Base-by-base conservation (phyloP, 2,329 filamentous ascomycete species). In the Penicillium fuscoglaucum region DNA sequence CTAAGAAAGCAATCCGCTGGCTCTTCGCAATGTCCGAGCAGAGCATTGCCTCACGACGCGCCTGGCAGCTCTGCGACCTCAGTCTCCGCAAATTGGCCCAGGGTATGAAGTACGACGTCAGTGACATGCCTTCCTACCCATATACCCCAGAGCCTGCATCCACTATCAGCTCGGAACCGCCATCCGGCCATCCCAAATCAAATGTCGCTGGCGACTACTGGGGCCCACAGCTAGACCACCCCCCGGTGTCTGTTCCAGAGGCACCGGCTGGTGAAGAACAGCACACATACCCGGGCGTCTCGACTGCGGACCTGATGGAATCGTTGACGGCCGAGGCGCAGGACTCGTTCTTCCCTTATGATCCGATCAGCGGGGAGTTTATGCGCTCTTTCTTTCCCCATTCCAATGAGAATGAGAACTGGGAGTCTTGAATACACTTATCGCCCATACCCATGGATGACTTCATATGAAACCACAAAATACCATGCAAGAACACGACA, bases 1-100 rank as follows among this genome's bases (percentile, higher is more conserved):
- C 74, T 12, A 80, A 79, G 57, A 79, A 79, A 58, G 74, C 71
- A 9, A 68, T 77, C 21, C 70, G 73, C 33, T 80, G 78, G 78
- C 72, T 80, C 13, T 72, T 74, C 52, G 66, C 72, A 31, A 74
- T 80, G 68, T 72, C 76, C 3, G 67, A 75, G 47, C 70, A 71
- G 24, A 74, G 73, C 53, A 61, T 73, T 28, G 73, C 75, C 9
- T 77, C 78, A 6, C 64, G 69, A 52, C 74, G 76, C 46, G 76
- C 76, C 12, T 80, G 77, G 76, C 66, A 72, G 47, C 64, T 78
- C n/a, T 78, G 76, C 53, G 71, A 76, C 50, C 60, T 67, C 28
- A 68, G 69, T 33, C 65, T 76, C 43, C 73, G 73, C 17, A 71
- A 70, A 29, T 68, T 76, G 15, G 67, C 73, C 21, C 33, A 48